Percentiles rank a stretch among this genome's conserved stretches.
Conservation (phyloP, 129 eudicot species). For the Centaurea solstitialis region DNA sequence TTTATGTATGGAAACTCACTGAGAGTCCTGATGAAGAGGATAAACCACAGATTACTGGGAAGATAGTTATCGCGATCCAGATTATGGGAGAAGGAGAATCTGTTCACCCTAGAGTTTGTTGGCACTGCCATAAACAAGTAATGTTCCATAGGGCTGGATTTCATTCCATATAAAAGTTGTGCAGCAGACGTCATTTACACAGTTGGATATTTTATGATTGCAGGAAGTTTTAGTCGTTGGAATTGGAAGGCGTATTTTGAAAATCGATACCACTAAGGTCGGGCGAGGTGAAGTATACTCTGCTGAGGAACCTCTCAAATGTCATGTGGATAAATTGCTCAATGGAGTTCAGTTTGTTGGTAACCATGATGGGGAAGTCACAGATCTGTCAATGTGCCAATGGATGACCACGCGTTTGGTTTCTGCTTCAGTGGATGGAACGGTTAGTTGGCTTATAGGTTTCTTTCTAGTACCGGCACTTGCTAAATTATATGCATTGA, state of each 20-base stretch:
- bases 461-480: background rate
- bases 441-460: slow-evolving; percentile 35
- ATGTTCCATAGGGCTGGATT: background rate
- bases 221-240: slow-evolving; percentile 85
- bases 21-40: slow-evolving; percentile 84
- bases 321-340: slow-evolving; percentile 56
- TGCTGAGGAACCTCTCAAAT: slow-evolving; percentile 69
- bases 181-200: background rate
- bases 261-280: slow-evolving; percentile 72
- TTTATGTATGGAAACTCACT: slow-evolving; percentile 80
- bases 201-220: background rate
- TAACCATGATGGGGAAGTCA: slow-evolving; percentile 80
- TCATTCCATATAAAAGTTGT: background rate
- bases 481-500: background rate
- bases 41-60: slow-evolving; percentile 79
- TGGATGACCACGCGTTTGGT: slow-evolving; percentile 91
- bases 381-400: slow-evolving; percentile 84
- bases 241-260: slow-evolving; percentile 56
- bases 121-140: slow-evolving; percentile 99
- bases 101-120: slow-evolving; percentile 89
- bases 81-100: slow-evolving; percentile 76
- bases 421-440: slow-evolving; percentile 83
- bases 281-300: slow-evolving; percentile 63
- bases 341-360: slow-evolving; percentile 81
- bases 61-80: slow-evolving; percentile 72